These are phyloP conservation scores for Austroboletus olivaceoglutinosus DNA, from an alignment of 1,284 basidiomycete genomes.

Conservation along the genomic window DNA sequence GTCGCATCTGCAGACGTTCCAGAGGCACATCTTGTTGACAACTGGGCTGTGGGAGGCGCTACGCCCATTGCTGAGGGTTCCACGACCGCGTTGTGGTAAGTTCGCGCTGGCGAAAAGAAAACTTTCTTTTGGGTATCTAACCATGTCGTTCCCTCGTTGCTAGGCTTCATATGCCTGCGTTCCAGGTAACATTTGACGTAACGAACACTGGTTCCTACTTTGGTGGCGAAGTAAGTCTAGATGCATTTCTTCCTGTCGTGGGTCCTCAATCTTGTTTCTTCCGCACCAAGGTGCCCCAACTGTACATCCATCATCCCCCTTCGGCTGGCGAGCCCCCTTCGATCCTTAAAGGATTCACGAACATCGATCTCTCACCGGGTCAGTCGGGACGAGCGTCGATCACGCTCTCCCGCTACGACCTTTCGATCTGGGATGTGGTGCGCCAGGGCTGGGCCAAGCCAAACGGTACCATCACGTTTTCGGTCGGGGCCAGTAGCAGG, in stretches of 20 bases:
- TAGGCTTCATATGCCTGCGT: slow-evolving; percentile 64
- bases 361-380: slow-evolving; percentile 49
- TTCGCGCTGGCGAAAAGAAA: not conserved
- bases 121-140: not conserved
- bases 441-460: slow-evolving; percentile 49
- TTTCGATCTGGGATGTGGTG: slow-evolving; percentile 59
- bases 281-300: slow-evolving; percentile 51
- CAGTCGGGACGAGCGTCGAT: slow-evolving; percentile 48
- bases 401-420: slow-evolving; percentile 61
- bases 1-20: slow-evolving; percentile 35
- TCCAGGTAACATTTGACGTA: slow-evolving; percentile 56
- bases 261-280: not conserved
- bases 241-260: not conserved
- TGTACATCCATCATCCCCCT: slow-evolving; percentile 60
- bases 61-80: slow-evolving; percentile 33
- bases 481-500: slow-evolving; percentile 54
- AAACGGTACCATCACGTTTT: slow-evolving; percentile 43
- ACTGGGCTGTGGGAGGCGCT: slow-evolving; percentile 57
- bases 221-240: slow-evolving; percentile 51
- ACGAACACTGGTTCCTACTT: slow-evolving; percentile 53
- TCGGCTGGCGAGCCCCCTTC: slow-evolving; percentile 60
- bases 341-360: slow-evolving; percentile 65
- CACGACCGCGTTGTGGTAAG: slow-evolving; percentile 30
- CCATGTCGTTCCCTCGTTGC: not conserved
- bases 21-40: slow-evolving; percentile 40